Base-by-base conservation (phyloP, 225 moss, liverwort and hornwort genomes). In the Sphagnum tenellum region DNA sequence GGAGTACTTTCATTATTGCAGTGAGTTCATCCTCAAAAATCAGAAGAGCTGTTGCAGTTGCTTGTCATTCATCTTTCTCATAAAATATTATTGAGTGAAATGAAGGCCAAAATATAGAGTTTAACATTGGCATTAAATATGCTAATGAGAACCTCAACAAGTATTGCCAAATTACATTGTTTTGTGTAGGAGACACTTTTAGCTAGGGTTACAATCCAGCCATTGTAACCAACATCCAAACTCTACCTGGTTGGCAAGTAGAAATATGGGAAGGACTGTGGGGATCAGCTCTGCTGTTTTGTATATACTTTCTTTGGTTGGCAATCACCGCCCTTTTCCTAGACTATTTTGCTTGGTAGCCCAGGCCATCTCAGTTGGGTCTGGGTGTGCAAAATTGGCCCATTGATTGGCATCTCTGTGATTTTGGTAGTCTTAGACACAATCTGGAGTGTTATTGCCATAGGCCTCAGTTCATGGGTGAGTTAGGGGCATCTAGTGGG, bases 351-450 rank as follows among this genome's bases (percentile, higher is more conserved):
- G 46, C 4, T 61, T 12, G 47, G 2, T 12, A 61, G 29, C 12
- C 47, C 60, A 3, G 44, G 6, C 60, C 45, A 6, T 45, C 60
- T 61, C 47, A 46, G n/a, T 45, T 61, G 60, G 60, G 44, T 61
- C 6, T 61, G 61, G 61, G 8, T 61, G 46, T 61, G 61, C 45
- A 61, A 61, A 29, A 12, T 61, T 9, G 47, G 61, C 47, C 46
- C 9, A 7, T 61, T 46, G 61, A 10, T 12, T 1, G 47, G 6
- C 29, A 61, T 61, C 45, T 47, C 61, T 47, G 6, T 9, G 10
- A 8, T 61, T 61, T 5, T 61, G 8, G 47, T 61, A 45, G 8
- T 61, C 9, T 7, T 45, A 7, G 61, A 45, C 7, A 61, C 61
- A 3, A 9, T 47, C 2, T 45, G 45, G 44, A 61, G 8, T 46